Percentiles rank a stretch among this genome's conserved stretches.
Conservation (phyloP, 2,329 filamentous ascomycete genomes). For the Colletotrichum neosansevieriae region DNA sequence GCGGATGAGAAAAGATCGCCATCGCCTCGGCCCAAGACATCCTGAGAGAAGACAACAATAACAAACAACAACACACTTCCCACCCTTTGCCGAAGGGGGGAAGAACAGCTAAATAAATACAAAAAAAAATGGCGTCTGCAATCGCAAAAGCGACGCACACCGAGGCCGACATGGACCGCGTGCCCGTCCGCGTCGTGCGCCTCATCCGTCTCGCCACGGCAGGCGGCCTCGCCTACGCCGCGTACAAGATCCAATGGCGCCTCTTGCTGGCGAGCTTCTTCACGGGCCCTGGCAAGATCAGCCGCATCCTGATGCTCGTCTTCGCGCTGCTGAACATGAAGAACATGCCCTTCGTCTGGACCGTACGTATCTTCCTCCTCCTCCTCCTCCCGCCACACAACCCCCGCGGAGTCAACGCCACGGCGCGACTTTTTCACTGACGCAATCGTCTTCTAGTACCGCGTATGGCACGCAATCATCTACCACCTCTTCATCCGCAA, state of each 20-base stretch:
- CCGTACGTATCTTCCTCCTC: conserved; percentile 62
- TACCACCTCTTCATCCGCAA: conserved; percentile 65
- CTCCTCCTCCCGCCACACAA: too few relatives aligned
- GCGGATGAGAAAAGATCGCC: conserved; percentile 32
- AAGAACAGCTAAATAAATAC: too few relatives aligned
- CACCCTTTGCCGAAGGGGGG: too few relatives aligned
- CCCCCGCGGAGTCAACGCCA: neutral
- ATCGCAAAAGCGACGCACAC: conserved; percentile 41
- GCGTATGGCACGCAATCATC: conserved; percentile 69
- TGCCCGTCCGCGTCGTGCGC: conserved; percentile 46
- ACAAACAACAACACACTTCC: neutral
- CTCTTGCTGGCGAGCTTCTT: conserved; percentile 57
- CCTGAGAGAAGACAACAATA: neutral
- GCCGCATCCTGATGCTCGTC: conserved; percentile 64
- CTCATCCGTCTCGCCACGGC: conserved; percentile 54
- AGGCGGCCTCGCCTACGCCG: conserved; percentile 60
- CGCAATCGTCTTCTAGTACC: conserved; percentile 55
- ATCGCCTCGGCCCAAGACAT: neutral
- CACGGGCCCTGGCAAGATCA: conserved; percentile 66
- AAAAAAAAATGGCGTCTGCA: conserved; percentile 24
- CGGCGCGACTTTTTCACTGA: too few relatives aligned
- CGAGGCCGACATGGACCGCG: conserved; percentile 39
- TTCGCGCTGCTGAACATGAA: conserved; percentile 77
- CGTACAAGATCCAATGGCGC: conserved; percentile 59
- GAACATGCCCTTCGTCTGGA: conserved; percentile 81